phyloP scores from a whole-genome alignment of 495 filamentous ascomycete genomes.

The Penicillium mononematosum region DNA sequence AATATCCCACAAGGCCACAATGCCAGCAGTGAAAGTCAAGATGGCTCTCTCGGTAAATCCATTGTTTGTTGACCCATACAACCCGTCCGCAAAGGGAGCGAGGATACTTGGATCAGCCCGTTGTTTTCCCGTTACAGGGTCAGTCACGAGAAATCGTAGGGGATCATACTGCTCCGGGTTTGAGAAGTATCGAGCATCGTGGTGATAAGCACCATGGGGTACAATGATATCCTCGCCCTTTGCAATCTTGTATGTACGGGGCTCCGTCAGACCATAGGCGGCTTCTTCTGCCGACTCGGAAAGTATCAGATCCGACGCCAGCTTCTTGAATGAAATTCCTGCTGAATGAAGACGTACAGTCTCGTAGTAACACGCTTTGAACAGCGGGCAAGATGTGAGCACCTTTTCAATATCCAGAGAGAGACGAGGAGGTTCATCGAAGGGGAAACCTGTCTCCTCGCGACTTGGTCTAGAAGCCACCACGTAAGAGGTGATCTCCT shows the following conservation, averaged over 20 bases:
- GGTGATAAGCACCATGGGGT: constrained; percentile 50
- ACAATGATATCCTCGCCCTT: constrained; percentile 51
- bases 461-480: constrained; percentile 42
- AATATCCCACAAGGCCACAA: constrained; percentile 54
- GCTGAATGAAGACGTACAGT: constrained; percentile 51
- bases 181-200: constrained; percentile 47
- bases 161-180: constrained; percentile 53
- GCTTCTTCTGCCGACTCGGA: constrained; percentile 45
- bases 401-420: constrained; percentile 48
- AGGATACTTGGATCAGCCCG: constrained; percentile 31
- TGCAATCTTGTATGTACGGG: constrained; percentile 43
- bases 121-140: constrained; percentile 33
- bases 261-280: constrained; percentile 20
- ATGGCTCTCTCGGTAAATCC: constrained; percentile 51
- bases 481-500: constrained; percentile 51
- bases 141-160: constrained; percentile 48
- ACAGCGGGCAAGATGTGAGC: constrained; percentile 45
- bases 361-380: constrained; percentile 57
- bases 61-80: constrained; percentile 47
- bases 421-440: constrained; percentile 50
- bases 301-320: constrained; percentile 45
- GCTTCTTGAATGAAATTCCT: constrained; percentile 44
- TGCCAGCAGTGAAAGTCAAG: constrained; percentile 45
- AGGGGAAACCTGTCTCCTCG: constrained; percentile 52
- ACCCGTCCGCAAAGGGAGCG: constrained; percentile 47